phyloP scores from a whole-genome alignment of 495 filamentous ascomycete genomes.

The Neurospora sp. region DNA sequence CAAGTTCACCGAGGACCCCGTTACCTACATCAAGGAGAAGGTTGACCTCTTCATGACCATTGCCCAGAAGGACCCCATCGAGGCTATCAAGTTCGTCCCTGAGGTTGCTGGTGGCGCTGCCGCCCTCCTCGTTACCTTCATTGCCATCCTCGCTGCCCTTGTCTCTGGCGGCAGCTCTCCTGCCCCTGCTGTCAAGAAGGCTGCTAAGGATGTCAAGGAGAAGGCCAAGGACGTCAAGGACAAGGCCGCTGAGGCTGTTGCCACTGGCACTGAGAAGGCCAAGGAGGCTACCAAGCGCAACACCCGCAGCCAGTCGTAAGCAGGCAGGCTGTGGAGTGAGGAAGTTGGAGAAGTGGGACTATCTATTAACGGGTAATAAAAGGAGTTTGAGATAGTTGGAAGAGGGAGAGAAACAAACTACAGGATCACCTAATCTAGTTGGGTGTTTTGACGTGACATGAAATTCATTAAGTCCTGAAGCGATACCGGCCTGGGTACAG shows the following conservation, averaged over 20 bases:
- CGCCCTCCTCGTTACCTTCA: slow-evolving; percentile 55
- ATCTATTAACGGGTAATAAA: slow-evolving; percentile 7
- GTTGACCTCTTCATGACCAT: slow-evolving; percentile 78
- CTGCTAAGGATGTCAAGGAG: slow-evolving; percentile 61
- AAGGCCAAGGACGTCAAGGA: slow-evolving; percentile 65
- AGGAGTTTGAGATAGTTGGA: slow-evolving; percentile 2
- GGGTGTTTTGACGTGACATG: background rate
- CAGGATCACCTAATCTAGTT: background rate
- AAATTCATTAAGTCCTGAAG: background rate
- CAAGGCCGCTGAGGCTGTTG: slow-evolving; percentile 60
- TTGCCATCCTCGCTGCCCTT: slow-evolving; percentile 55
- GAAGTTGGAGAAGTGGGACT: slow-evolving; percentile 4
- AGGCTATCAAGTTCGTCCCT: slow-evolving; percentile 84
- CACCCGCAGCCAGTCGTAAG: slow-evolving; percentile 36
- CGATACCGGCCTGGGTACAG: background rate
- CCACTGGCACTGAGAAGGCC: slow-evolving; percentile 54
- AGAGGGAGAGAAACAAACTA: background rate
- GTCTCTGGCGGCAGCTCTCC: slow-evolving; percentile 27
- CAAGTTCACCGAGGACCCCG: slow-evolving; percentile 87
- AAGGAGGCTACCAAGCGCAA: slow-evolving; percentile 52
- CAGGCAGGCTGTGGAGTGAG: background rate
- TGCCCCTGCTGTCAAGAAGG: slow-evolving; percentile 42
- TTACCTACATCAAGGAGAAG: slow-evolving; percentile 84
- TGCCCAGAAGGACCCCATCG: slow-evolving; percentile 75
- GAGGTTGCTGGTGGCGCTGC: slow-evolving; percentile 76